A percentile compares a stretch with the other conserved stretches of the same genome.
Evolutionary conservation across 139 green algal genomes (phyloP).

Genomic region (Chlamydomonas asymmetrica): DNA sequence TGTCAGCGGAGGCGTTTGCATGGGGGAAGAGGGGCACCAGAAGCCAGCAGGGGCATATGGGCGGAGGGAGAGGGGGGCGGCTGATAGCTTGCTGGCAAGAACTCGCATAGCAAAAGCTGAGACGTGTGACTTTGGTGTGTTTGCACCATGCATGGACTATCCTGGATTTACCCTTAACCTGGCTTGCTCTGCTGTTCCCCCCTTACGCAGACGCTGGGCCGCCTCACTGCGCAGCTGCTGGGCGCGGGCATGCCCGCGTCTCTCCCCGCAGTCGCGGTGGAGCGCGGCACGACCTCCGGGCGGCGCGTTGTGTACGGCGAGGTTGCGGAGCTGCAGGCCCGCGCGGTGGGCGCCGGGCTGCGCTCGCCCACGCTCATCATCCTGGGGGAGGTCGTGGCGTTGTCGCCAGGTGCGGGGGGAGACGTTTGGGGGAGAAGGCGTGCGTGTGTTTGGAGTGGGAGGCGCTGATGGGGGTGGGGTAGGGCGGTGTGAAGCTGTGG

Average conservation of each 20-base stretch:
- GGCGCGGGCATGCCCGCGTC: slow-evolving; percentile 52
- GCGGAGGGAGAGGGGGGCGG: too few species aligned
- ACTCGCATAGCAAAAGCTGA: too few species aligned
- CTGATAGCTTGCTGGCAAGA: too few species aligned
- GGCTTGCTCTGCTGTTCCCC: too few species aligned
- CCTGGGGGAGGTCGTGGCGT: slow-evolving; percentile 81
- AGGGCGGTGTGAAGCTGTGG: neutral
- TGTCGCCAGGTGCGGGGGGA: slow-evolving; percentile 64
- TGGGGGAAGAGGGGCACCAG: too few species aligned
- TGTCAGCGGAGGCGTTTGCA: too few species aligned
- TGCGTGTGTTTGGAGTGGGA: slow-evolving; percentile 3
- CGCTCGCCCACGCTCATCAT: slow-evolving; percentile 93
- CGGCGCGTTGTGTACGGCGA: slow-evolving; percentile 82
- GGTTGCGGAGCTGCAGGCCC: slow-evolving; percentile 53
- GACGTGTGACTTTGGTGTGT: too few species aligned
- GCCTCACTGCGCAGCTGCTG: slow-evolving; percentile 68
- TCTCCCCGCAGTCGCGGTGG: slow-evolving; percentile 93
- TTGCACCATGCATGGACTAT: slow-evolving; percentile 5
- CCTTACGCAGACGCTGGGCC: slow-evolving; percentile 69
- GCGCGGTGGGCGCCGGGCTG: slow-evolving; percentile 50
- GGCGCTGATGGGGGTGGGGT: neutral
- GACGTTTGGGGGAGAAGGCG: neutral
- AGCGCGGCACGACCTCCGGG: slow-evolving; percentile 87
- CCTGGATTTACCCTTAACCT: neutral
- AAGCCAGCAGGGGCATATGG: too few species aligned